Evolutionary conservation across 192 early-diverging fungal species (phyloP).

Genomic region (Rhizophlyctis rosea): DNA sequence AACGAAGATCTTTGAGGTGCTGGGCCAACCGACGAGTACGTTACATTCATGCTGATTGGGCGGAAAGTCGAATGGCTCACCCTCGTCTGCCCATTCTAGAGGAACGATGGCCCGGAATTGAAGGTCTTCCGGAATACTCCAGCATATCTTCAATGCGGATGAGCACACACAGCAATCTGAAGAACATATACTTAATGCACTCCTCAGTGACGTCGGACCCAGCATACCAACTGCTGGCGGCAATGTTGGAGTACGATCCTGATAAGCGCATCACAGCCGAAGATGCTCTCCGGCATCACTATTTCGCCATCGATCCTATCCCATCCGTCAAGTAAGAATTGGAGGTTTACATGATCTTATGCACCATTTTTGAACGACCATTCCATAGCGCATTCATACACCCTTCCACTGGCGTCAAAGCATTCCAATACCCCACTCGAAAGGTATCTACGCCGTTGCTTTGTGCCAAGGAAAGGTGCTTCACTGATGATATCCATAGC

Average conservation of each 20-base stretch:
- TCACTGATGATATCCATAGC: too few relatives aligned
- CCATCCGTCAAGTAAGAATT: conserved; percentile 29
- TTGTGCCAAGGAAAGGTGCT: too few relatives aligned
- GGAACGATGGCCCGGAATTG: conserved; percentile 40
- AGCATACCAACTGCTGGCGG: conserved; percentile 74
- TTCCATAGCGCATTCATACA: neutral
- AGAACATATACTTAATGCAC: conserved; percentile 8
- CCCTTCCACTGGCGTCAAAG: neutral
- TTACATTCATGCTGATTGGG: neutral
- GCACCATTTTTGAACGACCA: neutral
- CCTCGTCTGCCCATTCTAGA: conserved; percentile 25
- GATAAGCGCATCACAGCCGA: conserved; percentile 84
- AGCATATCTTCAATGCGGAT: conserved; percentile 21
- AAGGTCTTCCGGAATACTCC: conserved; percentile 38
- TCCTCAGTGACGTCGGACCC: conserved; percentile 43
- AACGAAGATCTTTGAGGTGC: conserved; percentile 85
- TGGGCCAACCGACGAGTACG: conserved; percentile 82
- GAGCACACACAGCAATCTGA: conserved; percentile 17
- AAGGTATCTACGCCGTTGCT: too few relatives aligned
- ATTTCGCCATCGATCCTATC: conserved; percentile 57
- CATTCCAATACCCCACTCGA: neutral
- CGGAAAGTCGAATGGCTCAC: neutral
- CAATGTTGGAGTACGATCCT: conserved; percentile 80
- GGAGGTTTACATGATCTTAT: neutral
- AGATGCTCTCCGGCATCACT: conserved; percentile 82